Evolutionary conservation across 371 early-diverging fungal species (phyloP).

Genomic region (Saksenaea oblongispora): DNA sequence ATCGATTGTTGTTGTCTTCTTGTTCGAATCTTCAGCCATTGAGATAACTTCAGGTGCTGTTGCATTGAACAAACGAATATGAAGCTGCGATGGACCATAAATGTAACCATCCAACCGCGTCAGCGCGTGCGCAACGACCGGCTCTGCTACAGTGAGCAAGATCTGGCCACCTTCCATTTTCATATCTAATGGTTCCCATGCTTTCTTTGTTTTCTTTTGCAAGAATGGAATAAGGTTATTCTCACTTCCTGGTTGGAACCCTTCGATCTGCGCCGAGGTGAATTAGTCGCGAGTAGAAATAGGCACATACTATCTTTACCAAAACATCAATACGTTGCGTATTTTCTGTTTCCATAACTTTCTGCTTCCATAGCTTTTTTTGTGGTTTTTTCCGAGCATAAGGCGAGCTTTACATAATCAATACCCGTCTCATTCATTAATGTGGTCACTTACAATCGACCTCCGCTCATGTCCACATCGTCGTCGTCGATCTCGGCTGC

Average conservation of each 20-base stretch:
- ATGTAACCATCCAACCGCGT: slow-evolving; percentile 48
- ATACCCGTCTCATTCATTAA: neutral
- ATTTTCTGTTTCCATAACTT: slow-evolving; percentile 1
- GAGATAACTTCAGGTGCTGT: slow-evolving; percentile 7
- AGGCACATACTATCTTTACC: slow-evolving; percentile 14
- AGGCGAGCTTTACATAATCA: slow-evolving; percentile 25
- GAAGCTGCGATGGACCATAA: slow-evolving; percentile 35
- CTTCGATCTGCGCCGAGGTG: slow-evolving; percentile 23
- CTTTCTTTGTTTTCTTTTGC: slow-evolving; percentile 41
- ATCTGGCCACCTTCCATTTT: slow-evolving; percentile 29
- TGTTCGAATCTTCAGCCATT: slow-evolving; percentile 9
- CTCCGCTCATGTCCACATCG: slow-evolving; percentile 32
- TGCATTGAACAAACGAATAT: slow-evolving; percentile 23
- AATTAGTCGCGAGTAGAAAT: neutral
- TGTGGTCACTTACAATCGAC: slow-evolving; percentile 30
- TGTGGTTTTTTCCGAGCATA: slow-evolving; percentile 29
- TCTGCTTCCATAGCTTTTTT: slow-evolving; percentile 12
- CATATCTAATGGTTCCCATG: slow-evolving; percentile 43
- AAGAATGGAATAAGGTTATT: slow-evolving; percentile 33
- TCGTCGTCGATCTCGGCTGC: slow-evolving; percentile 19
- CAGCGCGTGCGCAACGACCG: slow-evolving; percentile 33
- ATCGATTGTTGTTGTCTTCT: slow-evolving; percentile 39
- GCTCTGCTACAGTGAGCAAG: slow-evolving; percentile 37
- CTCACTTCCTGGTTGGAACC: slow-evolving; percentile 40
- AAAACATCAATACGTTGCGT: slow-evolving; percentile 32